Evolutionary conservation across 805 yeast species (phyloP).

Genomic region (Geotrichum ghanense): DNA sequence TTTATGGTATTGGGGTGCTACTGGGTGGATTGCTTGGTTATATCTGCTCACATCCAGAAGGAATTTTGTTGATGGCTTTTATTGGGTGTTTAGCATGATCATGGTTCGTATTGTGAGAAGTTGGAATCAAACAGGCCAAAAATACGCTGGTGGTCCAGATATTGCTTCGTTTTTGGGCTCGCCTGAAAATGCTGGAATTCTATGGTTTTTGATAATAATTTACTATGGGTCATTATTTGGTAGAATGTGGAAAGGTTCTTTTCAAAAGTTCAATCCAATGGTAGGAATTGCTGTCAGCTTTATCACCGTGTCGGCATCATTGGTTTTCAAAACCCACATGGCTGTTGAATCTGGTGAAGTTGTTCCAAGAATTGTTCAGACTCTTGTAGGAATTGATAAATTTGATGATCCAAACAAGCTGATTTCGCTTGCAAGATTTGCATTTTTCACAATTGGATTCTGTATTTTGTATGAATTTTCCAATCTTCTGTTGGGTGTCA

Average conservation of each 20-base stretch:
- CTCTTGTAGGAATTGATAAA: conserved; percentile 6
- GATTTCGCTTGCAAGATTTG: conserved; percentile 19
- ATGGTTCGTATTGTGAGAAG: conserved; percentile 54
- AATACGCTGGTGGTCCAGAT: conserved; percentile 43
- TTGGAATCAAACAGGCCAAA: conserved; percentile 90
- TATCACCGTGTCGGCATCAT: conserved; percentile 33
- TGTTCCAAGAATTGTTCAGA: conserved; percentile 32
- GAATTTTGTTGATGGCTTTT: conserved; percentile 12
- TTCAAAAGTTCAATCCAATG: conserved; percentile 16
- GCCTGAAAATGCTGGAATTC: conserved; percentile 19
- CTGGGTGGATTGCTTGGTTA: conserved; percentile 25
- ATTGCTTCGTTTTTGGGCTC: conserved; percentile 33
- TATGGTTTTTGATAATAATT: conserved; percentile 38
- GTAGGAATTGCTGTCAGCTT: conserved; percentile 37
- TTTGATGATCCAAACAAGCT: conserved; percentile 11
- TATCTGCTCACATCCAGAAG: conserved; percentile 14
- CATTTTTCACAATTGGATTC: conserved; percentile 17
- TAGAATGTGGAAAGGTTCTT: conserved; percentile 15
- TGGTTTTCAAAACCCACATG: conserved; percentile 45
- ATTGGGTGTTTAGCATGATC: conserved; percentile 17
- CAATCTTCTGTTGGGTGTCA: conserved; percentile 8
- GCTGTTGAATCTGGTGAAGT: conserved; percentile 42
- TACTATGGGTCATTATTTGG: conserved; percentile 27
- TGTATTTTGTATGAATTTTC: conserved; percentile 15
- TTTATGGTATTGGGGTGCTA: conserved; percentile 78